Evolutionary conservation across 345 rosid species (phyloP).

Genomic region (Murraya paniculata): DNA sequence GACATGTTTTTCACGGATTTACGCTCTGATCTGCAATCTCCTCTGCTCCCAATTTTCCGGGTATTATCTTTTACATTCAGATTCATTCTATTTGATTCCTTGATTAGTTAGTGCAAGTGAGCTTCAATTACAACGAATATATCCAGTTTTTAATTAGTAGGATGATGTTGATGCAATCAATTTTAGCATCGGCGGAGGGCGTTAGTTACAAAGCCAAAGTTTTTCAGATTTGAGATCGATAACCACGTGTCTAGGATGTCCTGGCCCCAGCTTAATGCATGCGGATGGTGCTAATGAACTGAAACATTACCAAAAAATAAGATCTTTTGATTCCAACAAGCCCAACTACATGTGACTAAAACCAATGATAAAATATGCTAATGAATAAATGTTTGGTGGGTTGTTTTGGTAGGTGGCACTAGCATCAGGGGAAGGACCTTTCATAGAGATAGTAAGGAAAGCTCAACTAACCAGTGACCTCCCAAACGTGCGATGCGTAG

Average conservation of each 20-base stretch:
- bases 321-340: no score
- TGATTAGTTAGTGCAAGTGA: no score
- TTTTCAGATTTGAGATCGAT: neutral
- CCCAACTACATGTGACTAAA: neutral
- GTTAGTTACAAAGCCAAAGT: neutral
- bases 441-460: constrained; percentile 51
- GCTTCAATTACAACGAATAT: no score
- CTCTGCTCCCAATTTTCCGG: constrained; percentile 73
- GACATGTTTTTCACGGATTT: constrained; percentile 51
- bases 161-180: neutral
- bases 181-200: neutral
- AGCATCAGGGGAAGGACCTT: constrained; percentile 59
- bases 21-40: constrained; percentile 54
- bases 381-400: neutral
- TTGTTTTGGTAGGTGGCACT: constrained; percentile 60
- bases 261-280: neutral
- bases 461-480: constrained; percentile 49
- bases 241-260: neutral
- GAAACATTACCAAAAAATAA: neutral
- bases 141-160: neutral
- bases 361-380: neutral
- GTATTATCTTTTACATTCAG: constrained; percentile 14
- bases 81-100: neutral
- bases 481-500: constrained; percentile 58
- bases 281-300: neutral